These are phyloP conservation scores for Penicillium thymicola DNA, from an alignment of 2,329 filamentous ascomycete genomes.

Conservation along the genomic window DNA sequence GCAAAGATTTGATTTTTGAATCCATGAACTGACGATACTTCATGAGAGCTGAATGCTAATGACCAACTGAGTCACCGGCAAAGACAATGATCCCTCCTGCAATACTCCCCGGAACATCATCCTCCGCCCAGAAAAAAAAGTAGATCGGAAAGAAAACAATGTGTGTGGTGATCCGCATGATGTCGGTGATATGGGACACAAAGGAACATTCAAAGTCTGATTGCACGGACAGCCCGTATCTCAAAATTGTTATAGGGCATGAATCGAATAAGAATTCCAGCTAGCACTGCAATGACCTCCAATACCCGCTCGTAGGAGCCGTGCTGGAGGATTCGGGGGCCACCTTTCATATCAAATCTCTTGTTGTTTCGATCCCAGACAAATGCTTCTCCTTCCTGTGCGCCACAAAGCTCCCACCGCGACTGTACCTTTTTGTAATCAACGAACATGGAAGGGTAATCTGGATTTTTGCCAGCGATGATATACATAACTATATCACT, in stretches of 20 bases:
- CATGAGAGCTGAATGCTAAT: background rate
- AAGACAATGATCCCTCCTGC: background rate
- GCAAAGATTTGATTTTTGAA: background rate
- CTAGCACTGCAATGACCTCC: background rate
- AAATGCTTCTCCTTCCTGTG: background rate
- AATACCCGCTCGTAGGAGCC: background rate
- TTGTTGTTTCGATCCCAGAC: background rate
- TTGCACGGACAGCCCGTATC: background rate
- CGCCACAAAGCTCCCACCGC: background rate
- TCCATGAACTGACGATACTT: background rate
- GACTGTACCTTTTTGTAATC: background rate
- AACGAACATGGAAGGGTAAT: background rate
- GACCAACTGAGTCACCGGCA: background rate
- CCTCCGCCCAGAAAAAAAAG: background rate
- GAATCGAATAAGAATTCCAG: accelerated
- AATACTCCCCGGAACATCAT: background rate
- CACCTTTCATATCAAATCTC: background rate
- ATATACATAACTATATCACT: background rate
- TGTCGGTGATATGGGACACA: background rate
- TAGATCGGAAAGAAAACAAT: background rate
- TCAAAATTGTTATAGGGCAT: background rate
- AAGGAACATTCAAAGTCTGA: background rate
- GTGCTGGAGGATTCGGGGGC: background rate
- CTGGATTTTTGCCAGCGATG: background rate
- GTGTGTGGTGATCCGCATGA: background rate